phyloP scores from a whole-genome alignment of 2,329 filamentous ascomycete genomes.

The Tolypocladium tropicale region DNA sequence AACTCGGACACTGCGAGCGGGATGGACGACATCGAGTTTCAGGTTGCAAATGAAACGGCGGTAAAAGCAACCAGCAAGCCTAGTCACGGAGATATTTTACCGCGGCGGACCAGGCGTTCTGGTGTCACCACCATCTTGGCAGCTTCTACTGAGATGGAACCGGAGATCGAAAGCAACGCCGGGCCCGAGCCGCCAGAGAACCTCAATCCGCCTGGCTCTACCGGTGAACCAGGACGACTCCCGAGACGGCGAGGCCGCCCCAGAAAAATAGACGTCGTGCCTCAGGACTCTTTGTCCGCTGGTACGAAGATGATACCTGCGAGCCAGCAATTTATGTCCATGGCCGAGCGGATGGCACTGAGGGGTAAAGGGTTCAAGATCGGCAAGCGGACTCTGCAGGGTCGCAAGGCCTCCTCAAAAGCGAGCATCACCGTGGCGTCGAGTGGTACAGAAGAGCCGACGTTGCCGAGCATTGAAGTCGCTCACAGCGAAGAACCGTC shows the following conservation, averaged over 20 bases:
- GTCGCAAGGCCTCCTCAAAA: background rate
- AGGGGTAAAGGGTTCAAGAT: conserved; percentile 45
- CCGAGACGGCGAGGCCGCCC: conserved; percentile 11
- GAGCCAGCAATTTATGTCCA: conserved; percentile 35
- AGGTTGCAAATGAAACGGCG: conserved; percentile 8
- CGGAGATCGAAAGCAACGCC: background rate
- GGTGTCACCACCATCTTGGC: conserved; percentile 15
- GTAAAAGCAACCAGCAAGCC: conserved; percentile 1
- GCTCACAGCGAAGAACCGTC: too few species aligned
- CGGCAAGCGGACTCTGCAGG: conserved; percentile 20
- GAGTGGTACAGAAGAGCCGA: background rate
- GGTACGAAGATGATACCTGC: conserved; percentile 5
- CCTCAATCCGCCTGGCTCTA: background rate
- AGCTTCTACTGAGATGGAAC: conserved; percentile 2
- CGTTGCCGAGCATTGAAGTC: background rate
- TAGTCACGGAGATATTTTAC: conserved; percentile 1
- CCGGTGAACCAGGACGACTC: background rate
- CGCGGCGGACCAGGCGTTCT: conserved; percentile 15
- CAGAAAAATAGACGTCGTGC: conserved; percentile 9
- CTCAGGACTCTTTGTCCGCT: background rate
- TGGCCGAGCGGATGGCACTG: conserved; percentile 46
- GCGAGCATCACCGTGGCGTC: background rate
- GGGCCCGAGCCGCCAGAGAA: background rate
- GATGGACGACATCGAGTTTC: conserved; percentile 9
- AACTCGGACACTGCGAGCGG: background rate